Evolutionary conservation across 768 basidiomycete genomes (phyloP).

Genomic region (Tricholoma terreum): DNA sequence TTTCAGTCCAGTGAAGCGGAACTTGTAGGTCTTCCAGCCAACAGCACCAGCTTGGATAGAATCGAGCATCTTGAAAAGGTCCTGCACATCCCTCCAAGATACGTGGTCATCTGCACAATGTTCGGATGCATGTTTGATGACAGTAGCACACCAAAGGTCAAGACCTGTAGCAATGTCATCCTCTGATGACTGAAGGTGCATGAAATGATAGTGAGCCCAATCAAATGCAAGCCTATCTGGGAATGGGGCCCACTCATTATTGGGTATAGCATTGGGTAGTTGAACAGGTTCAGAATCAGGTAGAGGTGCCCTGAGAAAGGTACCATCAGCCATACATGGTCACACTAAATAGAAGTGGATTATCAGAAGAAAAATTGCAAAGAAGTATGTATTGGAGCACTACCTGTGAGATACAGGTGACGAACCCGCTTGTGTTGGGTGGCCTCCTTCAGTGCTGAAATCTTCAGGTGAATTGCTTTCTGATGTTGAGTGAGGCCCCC

Average conservation of each 20-base stretch:
- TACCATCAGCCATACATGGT: constrained; percentile 8
- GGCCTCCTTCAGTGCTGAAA: constrained; percentile 1
- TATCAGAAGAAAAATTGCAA: neutral
- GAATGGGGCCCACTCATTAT: no score
- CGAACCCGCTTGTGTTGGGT: neutral
- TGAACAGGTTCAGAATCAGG: neutral
- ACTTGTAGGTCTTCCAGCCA: constrained; percentile 19
- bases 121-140: neutral
- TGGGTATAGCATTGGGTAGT: neutral
- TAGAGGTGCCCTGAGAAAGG: neutral
- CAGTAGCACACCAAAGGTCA: constrained; percentile 6
- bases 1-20: constrained; percentile 20
- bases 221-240: no score
- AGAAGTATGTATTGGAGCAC: neutral
- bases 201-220: no score
- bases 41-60: constrained; percentile 18
- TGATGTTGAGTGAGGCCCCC: constrained; percentile 6
- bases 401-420: constrained; percentile 15
- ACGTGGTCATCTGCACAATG: neutral
- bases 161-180: neutral
- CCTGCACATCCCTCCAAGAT: constrained; percentile 15
- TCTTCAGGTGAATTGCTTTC: constrained; percentile 1
- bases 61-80: constrained; percentile 23
- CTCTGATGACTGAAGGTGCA: constrained; percentile 7
- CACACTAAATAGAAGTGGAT: neutral